Evolutionary conservation across 1,284 basidiomycete species (phyloP), one percentile per base, ranked within the genome.

Genomic region (Hemileia vastatrix): DNA sequence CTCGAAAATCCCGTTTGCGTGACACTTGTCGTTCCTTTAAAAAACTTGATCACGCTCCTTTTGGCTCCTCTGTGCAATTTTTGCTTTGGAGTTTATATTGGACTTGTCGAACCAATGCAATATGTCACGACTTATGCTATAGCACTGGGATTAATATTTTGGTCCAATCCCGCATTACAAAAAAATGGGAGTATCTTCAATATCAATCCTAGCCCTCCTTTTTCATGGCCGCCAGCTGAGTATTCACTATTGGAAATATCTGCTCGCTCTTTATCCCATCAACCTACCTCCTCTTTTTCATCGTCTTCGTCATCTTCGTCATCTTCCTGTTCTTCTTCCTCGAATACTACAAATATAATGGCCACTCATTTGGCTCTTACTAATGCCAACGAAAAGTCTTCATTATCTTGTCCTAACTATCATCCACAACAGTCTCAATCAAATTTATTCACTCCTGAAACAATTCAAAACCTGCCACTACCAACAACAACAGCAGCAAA

Each of bases 361-460:
- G 82, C 40, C 79, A 80, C 19, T 85, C 85, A 1, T 79, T 81
- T 58, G 83, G 85, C 65, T 83, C 84, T 66, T 77, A 87, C n/a
- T 85, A 82, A 81, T 3, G 62, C 60, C 85, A 23, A 80, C 84
- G 55, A 85, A 85, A 11, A 81, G 85, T 31, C 84, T 86, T 54
- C 85, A 85, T 0, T 85, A 86, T 47, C 71, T 87, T 27, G 88
- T 90, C 80, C 88, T 91, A 72, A 83, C 90, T 75, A 84, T 88
- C 81, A 86, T 88, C 52, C 73, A 76, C 54, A 69, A 75, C 64
- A 75, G 75, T 44, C 77, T 77, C 27, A 75, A 67, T 45, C 66
- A 67, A 9, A 21, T 65, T 64, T 23, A 1, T 19, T 15, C n/a
- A 32, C 24, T 4, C 23, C 40, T 4, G 1, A 11, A 11, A 21